Evolutionary conservation across 208 protist genomes (phyloP).

Genomic region (Acanthamoeba lenticulata): DNA sequence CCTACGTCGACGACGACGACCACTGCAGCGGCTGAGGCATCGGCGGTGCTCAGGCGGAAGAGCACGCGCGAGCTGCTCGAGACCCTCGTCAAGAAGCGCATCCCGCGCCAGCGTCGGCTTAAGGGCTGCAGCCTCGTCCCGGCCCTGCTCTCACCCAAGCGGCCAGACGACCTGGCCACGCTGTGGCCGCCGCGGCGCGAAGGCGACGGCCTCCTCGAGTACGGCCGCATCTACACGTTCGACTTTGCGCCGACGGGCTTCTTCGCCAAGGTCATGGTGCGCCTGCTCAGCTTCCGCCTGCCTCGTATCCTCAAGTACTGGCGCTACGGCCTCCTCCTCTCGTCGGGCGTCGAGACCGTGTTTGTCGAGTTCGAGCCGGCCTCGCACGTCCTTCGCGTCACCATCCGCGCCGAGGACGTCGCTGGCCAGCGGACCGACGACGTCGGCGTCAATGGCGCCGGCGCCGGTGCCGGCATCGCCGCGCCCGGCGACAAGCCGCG

Average conservation of each 20-base stretch:
- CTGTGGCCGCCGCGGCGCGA: background rate
- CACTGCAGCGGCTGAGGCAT: background rate
- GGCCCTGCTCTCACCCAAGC: conserved; percentile 6
- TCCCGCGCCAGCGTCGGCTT: background rate
- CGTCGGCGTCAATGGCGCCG: background rate
- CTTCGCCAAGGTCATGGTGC: conserved; percentile 33
- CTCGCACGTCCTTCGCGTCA: background rate
- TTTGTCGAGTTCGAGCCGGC: conserved; percentile 11
- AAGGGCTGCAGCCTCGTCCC: conserved; percentile 53
- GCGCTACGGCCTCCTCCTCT: conserved; percentile 42
- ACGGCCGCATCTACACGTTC: background rate
- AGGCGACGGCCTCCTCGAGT: conserved; percentile 38
- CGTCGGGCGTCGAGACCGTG: conserved; percentile 23
- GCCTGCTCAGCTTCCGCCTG: conserved; percentile 37
- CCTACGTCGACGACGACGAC: background rate
- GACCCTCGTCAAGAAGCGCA: background rate
- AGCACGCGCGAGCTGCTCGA: conserved; percentile 14
- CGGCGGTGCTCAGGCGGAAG: background rate
- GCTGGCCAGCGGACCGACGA: background rate
- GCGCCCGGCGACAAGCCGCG: too few species aligned
- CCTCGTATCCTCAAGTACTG: conserved; percentile 6
- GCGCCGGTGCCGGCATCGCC: too few species aligned
- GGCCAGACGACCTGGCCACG: background rate
- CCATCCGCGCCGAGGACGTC: background rate
- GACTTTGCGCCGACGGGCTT: background rate